These are phyloP conservation scores for Diplodia mutila DNA, from an alignment of 2,329 filamentous ascomycete genomes.

Conservation along the genomic window DNA sequence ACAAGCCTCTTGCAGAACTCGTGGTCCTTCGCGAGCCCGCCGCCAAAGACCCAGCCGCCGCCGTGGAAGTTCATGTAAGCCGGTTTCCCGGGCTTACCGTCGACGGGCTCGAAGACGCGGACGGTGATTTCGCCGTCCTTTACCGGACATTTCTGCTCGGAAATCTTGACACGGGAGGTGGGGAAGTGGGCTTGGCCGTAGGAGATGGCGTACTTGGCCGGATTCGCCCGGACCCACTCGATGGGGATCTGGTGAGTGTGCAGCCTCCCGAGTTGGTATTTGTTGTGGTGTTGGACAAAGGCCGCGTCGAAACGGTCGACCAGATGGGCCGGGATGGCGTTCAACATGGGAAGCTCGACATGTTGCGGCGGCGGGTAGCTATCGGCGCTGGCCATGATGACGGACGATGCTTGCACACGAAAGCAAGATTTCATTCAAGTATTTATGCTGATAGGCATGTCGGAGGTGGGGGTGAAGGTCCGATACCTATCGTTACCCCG, in stretches of 20 bases:
- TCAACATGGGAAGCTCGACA: conserved; percentile 15
- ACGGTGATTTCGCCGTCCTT: conserved; percentile 19
- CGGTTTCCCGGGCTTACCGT: conserved; percentile 4
- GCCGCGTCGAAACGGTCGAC: conserved; percentile 19
- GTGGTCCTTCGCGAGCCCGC: conserved; percentile 41
- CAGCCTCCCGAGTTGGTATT: conserved; percentile 20
- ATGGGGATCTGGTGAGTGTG: conserved; percentile 22
- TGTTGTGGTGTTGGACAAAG: conserved; percentile 22
- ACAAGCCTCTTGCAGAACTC: conserved; percentile 37
- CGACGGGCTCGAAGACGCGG: conserved; percentile 20
- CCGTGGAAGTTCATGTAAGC: conserved; percentile 40
- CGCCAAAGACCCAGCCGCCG: conserved; percentile 45
- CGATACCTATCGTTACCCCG: conserved; percentile 6
- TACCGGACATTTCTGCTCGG: conserved; percentile 23
- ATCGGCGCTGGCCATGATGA: conserved; percentile 18
- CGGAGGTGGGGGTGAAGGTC: conserved; percentile 10
- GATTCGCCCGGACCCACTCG: conserved; percentile 22
- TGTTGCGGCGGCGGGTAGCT: conserved; percentile 10
- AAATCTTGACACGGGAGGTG: conserved; percentile 11
- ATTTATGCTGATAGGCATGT: not conserved
- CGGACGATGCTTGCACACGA: not conserved
- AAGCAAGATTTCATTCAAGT: not conserved
- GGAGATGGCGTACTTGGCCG: conserved; percentile 21
- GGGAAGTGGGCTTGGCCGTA: conserved; percentile 20
- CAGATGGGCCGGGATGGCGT: conserved; percentile 21